These are phyloP conservation scores for Ustilaginoidea virens DNA, from an alignment of 2,329 filamentous ascomycete genomes.

Conservation along the genomic window DNA sequence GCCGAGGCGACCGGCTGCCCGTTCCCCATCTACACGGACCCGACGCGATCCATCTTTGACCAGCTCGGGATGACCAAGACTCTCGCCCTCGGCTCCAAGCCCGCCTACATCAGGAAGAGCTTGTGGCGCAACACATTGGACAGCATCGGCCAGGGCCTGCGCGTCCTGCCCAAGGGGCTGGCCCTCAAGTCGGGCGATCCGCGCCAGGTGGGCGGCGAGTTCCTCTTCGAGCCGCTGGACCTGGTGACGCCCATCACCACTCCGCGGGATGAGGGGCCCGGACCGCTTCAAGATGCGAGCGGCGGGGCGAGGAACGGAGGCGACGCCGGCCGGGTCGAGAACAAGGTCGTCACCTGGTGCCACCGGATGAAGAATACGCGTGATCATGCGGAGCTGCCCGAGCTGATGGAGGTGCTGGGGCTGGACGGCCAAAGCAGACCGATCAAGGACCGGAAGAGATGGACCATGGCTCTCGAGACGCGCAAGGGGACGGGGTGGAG, in stretches of 20 bases:
- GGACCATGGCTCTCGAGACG: constrained; percentile 27
- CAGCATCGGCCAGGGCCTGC: constrained; percentile 44
- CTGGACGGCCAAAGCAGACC: constrained; percentile 27
- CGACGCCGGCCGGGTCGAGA: constrained; percentile 20
- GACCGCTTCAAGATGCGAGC: constrained; percentile 8
- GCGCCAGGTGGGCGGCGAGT: constrained; percentile 61
- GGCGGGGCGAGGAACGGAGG: constrained; percentile 8
- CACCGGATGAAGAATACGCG: constrained; percentile 68
- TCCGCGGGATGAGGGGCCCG: constrained; percentile 20
- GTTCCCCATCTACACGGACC: constrained; percentile 68
- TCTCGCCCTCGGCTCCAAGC: constrained; percentile 40
- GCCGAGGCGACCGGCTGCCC: constrained; percentile 43
- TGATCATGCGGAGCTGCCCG: constrained; percentile 59
- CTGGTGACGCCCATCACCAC: constrained; percentile 29
- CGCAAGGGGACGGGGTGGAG: constrained; percentile 39
- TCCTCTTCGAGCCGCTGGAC: constrained; percentile 49
- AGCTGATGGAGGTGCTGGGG: constrained; percentile 48
- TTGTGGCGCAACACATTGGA: constrained; percentile 32
- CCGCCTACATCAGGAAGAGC: constrained; percentile 47
- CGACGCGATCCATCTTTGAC: constrained; percentile 48
- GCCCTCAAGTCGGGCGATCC: constrained; percentile 49
- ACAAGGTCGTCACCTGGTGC: constrained; percentile 59
- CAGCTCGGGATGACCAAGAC: constrained; percentile 55
- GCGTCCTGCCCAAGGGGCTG: constrained; percentile 38
- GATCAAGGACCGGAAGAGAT: constrained; percentile 25